Base-by-base conservation (phyloP, 768 basidiomycete genomes). In the Mrakia gelida region DNA sequence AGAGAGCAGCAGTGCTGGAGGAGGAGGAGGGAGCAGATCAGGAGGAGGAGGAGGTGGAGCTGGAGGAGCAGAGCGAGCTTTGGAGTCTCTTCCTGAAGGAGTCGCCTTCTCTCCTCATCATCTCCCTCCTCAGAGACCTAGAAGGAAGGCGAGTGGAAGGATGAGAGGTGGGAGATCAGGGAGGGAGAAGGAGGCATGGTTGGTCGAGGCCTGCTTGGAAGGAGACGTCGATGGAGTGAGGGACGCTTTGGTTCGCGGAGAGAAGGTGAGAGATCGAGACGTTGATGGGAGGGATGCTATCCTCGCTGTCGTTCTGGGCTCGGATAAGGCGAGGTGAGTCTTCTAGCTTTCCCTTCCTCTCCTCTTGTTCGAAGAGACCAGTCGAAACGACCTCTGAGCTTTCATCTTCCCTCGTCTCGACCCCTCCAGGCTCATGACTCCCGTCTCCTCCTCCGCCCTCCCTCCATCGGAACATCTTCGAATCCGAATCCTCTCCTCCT, bases 401-500 rank as follows among this genome's bases (percentile, higher is more conserved):
- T 16, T 52, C 18, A 2, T 52, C 15, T 52, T 16, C 15, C 49
- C 49, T 52, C 45, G 11, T 52, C 45, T 21, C 49, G 0, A 4
- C 21, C 41, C 41, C 49, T 52, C 49, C 52, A 45, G 45, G 21
- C 52, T 45, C 28, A 45, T 32, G 28, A 32, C 38, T 23, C 38
- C 45, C 49, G 45, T 41, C 71, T 41, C 71, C 45, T 49, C 71
- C 45, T 30, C 28, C 9, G 23, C 49, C 56, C 52, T 45, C 41
- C 71, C 71, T 5, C 45, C 45, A n/a, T 49, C 71, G 28, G 41
- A 32, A 10, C 52, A 30, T 54, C 41, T 32, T n/a, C 71, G 23
- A n/a, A 45, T 72, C 45, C 71, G 23, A n/a, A 45, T 72, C 45
- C 71, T 72, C 52, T 13, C 41, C 28, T 72, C 43, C 2, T 54